Evolutionary conservation across 805 yeast species (phyloP), one percentile per base, ranked within the genome.

Genomic region (Myxozyma udenii): DNA sequence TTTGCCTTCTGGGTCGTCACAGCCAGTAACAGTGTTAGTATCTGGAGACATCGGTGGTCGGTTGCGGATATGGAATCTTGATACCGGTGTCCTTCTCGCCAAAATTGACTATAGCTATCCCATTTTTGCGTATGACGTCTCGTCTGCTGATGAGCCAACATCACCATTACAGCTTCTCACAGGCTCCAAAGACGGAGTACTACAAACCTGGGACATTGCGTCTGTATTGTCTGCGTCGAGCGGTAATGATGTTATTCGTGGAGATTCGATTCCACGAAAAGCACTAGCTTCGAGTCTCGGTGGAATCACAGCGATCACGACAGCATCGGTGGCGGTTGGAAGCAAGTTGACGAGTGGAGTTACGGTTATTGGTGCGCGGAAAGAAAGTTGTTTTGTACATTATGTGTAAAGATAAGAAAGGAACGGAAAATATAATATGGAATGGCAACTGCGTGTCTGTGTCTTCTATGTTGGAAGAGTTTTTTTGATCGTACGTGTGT

Each of bases 41-140:
- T 53, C 58, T 7, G 58, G 58, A 21, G 58, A 53, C 30, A 19
- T 50, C 12, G 41, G 51, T 1, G 58, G 58, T 11, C 39, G 51
- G 24, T 33, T 53, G 12, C 44, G 51, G 9, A 40, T 53, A 12
- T 53, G 58, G 58, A 54, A 53, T n/a, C 44, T 53, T 16, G 23
- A 25, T 28, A 43, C 24, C 26, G 58, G 58, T 6, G 24, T 44
- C 24, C 28, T 45, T 36, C 43, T 50, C 7, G 47, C 51, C 19
- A 38, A 47, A 14, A 39, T 53, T 28, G 58, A 53, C 7, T 53
- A 53, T 39, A 50, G 44, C 24, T 41, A 42, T 36, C 58, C 58
- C 11, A 45, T 53, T 3, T 53, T 50, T 32, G 51, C 55, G 21
- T 53, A 45, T 32, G 58, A 51, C 33, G 6, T 53, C 7, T 9